Evolutionary conservation across 768 basidiomycete species (phyloP), one percentile per base, ranked within the genome.

Genomic region (Rhodotorula babjevae): DNA sequence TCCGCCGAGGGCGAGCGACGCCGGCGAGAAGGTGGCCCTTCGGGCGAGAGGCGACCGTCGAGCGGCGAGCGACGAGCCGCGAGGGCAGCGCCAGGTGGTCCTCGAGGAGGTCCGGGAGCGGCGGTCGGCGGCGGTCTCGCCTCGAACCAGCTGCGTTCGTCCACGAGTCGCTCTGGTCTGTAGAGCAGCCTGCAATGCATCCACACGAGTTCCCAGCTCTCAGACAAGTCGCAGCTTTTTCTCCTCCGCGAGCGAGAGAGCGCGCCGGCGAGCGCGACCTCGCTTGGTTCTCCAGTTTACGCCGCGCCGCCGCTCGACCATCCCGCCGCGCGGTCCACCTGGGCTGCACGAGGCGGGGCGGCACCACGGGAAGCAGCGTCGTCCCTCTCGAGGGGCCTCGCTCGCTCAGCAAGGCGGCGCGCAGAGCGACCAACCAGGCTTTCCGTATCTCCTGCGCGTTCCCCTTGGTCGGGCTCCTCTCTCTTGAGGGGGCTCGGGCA

Each of bases 201-300:
- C 44, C 44, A 11, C 2, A 46, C 44, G 14, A 46, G 18, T n/a
- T n/a, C 36, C 5, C 9, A 9, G 4, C 50, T 2, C 27, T 9
- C 27, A 25, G 10, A 7, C 50, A n/a, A n/a, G 14, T 12, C n/a
- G n/a, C 15, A 55, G 9, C 14, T 18, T 55, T 55, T 55, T 25
- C 53, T n/a, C n/a, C 14, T 29, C n/a, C n/a, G n/a, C 29, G n/a
- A 2, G 11, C 31, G 56, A 33, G 19, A 15, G 56, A 15, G 18
- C 42, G 59, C 59, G 40, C 27, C 23, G n/a, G 31, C 46, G 46
- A 21, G 15, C 31, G n/a, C n/a, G n/a, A 12, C 33, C 21, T 42
- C 62, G 53, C 27, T 53, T 14, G 21, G 23, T 40, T 25, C 52
- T 55, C 63, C 52, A 63, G 63, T 63, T 63, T 63, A 63, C 63